Percentiles rank a stretch among this genome's conserved stretches.
phyloP scores from a whole-genome alignment of 73 alveolate species.

The Paramecium caudatum region DNA sequence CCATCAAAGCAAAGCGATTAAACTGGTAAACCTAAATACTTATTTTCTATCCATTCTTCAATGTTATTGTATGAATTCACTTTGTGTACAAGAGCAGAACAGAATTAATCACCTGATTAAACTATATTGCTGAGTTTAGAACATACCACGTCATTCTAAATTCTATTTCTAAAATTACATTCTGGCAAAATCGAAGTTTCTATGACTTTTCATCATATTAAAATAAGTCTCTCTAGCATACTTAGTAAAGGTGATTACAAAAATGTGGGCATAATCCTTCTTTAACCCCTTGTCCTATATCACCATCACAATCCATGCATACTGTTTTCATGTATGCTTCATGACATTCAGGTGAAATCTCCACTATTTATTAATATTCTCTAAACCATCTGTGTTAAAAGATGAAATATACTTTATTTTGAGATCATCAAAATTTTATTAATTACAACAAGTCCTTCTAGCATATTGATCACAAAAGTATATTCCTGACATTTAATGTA shows the following conservation, averaged over 20 bases:
- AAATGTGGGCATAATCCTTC: slow-evolving; percentile 40
- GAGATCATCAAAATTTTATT: slow-evolving; percentile 31
- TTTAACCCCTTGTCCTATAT: slow-evolving; percentile 33
- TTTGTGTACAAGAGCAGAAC: neutral
- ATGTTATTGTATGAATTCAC: neutral
- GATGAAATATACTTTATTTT: neutral
- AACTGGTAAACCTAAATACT: neutral
- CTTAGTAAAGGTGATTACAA: slow-evolving; percentile 5
- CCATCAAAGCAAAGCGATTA: slow-evolving; percentile 51
- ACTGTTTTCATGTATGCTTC: neutral
- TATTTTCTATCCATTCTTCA: slow-evolving; percentile 58
- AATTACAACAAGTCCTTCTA: slow-evolving; percentile 45
- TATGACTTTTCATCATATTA: slow-evolving; percentile 49
- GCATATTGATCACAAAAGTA: slow-evolving; percentile 57
- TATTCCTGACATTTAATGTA: slow-evolving; percentile 21
- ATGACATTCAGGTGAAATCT: neutral
- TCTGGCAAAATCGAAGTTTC: slow-evolving; percentile 37
- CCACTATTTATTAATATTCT: neutral
- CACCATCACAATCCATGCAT: slow-evolving; percentile 67
- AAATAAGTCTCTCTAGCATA: slow-evolving; percentile 1
- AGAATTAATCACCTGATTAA: neutral
- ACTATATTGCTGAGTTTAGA: slow-evolving; percentile 24
- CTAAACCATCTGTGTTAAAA: slow-evolving; percentile 25
- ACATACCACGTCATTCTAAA: slow-evolving; percentile 59
- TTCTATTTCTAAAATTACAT: neutral